A percentile compares a stretch with the other conserved stretches of the same genome.
These are phyloP conservation scores for Xylariales sp. DNA, from an alignment of 2,329 filamentous ascomycete genomes.

Conservation along the genomic window DNA sequence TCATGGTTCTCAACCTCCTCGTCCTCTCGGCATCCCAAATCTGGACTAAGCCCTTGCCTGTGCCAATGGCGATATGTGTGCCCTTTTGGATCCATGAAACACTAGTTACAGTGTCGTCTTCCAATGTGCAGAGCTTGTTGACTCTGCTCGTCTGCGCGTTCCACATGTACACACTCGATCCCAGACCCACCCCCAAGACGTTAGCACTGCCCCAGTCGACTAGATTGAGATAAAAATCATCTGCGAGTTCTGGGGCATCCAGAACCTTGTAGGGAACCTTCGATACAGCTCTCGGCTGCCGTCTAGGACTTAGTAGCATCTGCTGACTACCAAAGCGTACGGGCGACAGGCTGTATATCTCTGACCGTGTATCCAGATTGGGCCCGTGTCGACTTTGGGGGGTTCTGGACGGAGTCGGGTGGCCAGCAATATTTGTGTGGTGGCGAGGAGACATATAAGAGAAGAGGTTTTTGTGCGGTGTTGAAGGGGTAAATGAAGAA, in stretches of 20 bases:
- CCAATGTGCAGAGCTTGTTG: conserved; percentile 87
- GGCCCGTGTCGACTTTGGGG: conserved; percentile 83
- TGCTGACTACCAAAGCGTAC: conserved; percentile 90
- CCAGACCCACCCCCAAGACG: conserved; percentile 86
- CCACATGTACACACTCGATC: conserved; percentile 97
- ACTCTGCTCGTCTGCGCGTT: conserved; percentile 88
- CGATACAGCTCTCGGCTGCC: conserved; percentile 83
- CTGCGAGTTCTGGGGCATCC: conserved; percentile 90
- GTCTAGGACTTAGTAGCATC: conserved; percentile 85
- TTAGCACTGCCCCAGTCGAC: conserved; percentile 98
- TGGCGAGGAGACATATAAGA: conserved; percentile 78
- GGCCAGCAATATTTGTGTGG: conserved; percentile 66
- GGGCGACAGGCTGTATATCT: conserved; percentile 93
- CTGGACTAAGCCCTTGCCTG: conserved; percentile 88
- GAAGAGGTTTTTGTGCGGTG: conserved; percentile 96
- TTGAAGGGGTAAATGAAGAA: conserved; percentile 80
- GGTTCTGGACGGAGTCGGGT: conserved; percentile 84
- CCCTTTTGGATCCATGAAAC: conserved; percentile 98
- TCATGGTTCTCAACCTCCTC: conserved; percentile 89
- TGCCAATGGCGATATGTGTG: conserved; percentile 92
- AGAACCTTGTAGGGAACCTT: conserved; percentile 98
- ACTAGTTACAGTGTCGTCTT: conserved; percentile 91
- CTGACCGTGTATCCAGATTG: conserved; percentile 83
- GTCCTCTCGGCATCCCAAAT: conserved; percentile 95
- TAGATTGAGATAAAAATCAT: conserved; percentile 96